Evolutionary conservation across 2,329 filamentous ascomycete genomes (phyloP).

Genomic region (Malbranchea zuffiana): DNA sequence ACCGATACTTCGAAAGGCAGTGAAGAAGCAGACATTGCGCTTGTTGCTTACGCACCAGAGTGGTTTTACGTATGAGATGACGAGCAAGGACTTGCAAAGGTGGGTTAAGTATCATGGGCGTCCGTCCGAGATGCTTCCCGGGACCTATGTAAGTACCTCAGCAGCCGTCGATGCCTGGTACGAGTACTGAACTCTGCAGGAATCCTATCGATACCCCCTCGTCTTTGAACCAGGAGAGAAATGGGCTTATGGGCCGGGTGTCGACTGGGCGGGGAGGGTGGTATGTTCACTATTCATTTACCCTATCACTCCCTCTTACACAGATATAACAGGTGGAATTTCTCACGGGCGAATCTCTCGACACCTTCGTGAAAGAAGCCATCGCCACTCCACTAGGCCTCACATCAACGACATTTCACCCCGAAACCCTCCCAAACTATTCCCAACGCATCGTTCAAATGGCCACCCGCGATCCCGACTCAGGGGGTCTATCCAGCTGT

Average conservation of each 20-base stretch:
- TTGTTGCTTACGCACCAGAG: constrained; percentile 8
- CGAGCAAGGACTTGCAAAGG: too few relatives aligned
- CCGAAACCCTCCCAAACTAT: background rate
- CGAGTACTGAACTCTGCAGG: too few relatives aligned
- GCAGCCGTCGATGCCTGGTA: too few relatives aligned
- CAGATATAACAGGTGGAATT: too few relatives aligned
- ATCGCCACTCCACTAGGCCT: constrained; percentile 3
- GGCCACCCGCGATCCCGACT: constrained; percentile 8
- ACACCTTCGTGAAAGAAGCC: constrained; percentile 2
- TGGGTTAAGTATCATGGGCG: too few relatives aligned
- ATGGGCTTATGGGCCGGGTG: constrained; percentile 40
- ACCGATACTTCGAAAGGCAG: too few relatives aligned
- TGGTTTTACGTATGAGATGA: constrained; percentile 5
- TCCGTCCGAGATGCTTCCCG: too few relatives aligned
- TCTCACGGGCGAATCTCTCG: constrained; percentile 13
- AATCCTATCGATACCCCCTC: too few relatives aligned
- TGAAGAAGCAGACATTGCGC: too few relatives aligned
- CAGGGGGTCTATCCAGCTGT: background rate
- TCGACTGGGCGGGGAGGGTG: constrained; percentile 48
- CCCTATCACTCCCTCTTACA: too few relatives aligned
- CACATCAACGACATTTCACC: constrained; percentile 4
- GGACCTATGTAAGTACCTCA: too few relatives aligned
- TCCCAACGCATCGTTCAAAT: constrained; percentile 8
- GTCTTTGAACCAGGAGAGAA: constrained; percentile 40
- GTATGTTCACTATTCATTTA: too few relatives aligned